Conservation (phyloP, 2,329 filamentous ascomycete species). For the Albifimbria verrucaria region DNA sequence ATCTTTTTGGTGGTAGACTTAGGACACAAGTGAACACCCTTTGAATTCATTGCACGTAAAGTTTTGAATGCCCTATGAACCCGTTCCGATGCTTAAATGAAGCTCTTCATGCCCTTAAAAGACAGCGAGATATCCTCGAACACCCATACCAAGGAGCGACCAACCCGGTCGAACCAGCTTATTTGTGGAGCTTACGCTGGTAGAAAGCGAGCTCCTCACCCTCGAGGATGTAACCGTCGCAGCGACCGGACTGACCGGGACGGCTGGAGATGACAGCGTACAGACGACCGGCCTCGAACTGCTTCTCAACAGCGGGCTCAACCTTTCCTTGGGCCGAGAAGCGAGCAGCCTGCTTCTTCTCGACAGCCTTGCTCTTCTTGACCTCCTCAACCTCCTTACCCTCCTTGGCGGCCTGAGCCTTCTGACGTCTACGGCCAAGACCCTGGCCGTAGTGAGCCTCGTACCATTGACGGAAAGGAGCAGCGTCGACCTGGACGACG, state of each 20-base stretch:
- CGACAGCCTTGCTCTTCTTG: conserved; percentile 94
- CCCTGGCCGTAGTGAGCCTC: conserved; percentile 97
- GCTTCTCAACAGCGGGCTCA: conserved; percentile 87
- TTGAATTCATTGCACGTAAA: conserved; percentile 30
- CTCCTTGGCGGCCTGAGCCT: conserved; percentile 62
- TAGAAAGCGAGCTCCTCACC: conserved; percentile 99
- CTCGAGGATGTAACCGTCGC: conserved; percentile 97
- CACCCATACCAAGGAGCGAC: conserved; percentile 30
- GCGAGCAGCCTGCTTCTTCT: conserved; percentile 94
- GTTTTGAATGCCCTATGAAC: conserved; percentile 34
- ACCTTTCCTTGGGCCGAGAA: conserved; percentile 86
- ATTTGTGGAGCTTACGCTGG: conserved; percentile 99
- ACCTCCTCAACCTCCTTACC: conserved; percentile 63
- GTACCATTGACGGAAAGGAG: conserved; percentile 99
- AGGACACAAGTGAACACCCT: conserved; percentile 23
- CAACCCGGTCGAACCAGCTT: conserved; percentile 40
- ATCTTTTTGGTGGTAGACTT: too few species aligned
- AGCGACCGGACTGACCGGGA: conserved; percentile 94
- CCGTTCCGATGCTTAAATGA: conserved; percentile 33
- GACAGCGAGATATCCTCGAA: conserved; percentile 34
- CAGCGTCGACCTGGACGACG: conserved; percentile 97
- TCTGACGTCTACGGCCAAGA: conserved; percentile 87
- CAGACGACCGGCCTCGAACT: conserved; percentile 98
- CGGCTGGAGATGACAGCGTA: conserved; percentile 90
- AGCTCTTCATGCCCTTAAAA: conserved; percentile 34